A percentile compares a stretch with the other conserved stretches of the same genome.
These are phyloP conservation scores for Nicotiana benthamiana DNA, from an alignment of 257 asterid genomes.

Conservation along the genomic window DNA sequence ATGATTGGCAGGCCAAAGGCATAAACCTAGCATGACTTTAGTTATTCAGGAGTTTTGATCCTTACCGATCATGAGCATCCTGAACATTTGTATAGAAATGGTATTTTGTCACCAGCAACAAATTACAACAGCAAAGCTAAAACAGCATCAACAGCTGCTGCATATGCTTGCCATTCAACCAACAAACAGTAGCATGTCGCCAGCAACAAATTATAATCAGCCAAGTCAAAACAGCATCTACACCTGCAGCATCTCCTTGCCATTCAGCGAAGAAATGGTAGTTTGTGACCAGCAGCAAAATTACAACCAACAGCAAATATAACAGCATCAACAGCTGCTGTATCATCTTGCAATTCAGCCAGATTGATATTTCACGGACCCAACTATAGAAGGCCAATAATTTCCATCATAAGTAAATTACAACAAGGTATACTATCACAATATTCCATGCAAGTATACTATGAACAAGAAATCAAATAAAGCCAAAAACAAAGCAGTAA, in stretches of 20 bases:
- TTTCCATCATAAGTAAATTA: slow-evolving; percentile 38
- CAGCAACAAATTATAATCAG: slow-evolving; percentile 40
- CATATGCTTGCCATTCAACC: slow-evolving; percentile 46
- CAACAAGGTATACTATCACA: slow-evolving; percentile 7
- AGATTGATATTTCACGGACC: slow-evolving; percentile 48
- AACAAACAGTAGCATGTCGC: slow-evolving; percentile 11
- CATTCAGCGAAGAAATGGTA: slow-evolving; percentile 31
- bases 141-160: slow-evolving; percentile 23
- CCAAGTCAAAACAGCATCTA: slow-evolving; percentile 41
- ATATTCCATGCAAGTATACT: slow-evolving; percentile 8
- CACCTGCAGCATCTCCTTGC: slow-evolving; percentile 34
- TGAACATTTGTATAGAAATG: slow-evolving; percentile 22
- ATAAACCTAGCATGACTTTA: slow-evolving; percentile 17
- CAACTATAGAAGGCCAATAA: slow-evolving; percentile 66
- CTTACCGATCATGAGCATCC: slow-evolving; percentile 42
- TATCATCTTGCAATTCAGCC: slow-evolving; percentile 36
- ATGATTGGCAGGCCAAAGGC: slow-evolving; percentile 15
- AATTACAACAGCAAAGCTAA: slow-evolving; percentile 19
- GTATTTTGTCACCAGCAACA: slow-evolving; percentile 28
- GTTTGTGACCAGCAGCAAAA: slow-evolving; percentile 26
- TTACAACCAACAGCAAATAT: slow-evolving; percentile 29
- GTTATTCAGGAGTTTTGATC: slow-evolving; percentile 19
- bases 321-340: slow-evolving; percentile 32
- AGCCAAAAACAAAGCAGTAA: background rate
- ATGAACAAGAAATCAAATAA: background rate